Conservation (phyloP, 2,329 filamentous ascomycete genomes). For the Venturia aucupariae region DNA sequence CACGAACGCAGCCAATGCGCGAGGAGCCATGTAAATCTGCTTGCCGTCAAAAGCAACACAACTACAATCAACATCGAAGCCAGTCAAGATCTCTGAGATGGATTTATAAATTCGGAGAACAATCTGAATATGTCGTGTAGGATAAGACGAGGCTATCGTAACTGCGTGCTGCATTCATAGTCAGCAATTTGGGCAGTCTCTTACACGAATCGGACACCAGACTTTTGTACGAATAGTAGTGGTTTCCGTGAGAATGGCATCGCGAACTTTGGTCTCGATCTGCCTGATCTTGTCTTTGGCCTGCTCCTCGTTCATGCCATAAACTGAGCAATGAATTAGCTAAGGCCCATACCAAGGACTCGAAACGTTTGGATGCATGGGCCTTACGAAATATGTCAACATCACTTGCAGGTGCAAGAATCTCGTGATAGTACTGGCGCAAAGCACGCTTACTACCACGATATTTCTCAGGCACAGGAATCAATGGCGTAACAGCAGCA, state of each 20-base stretch:
- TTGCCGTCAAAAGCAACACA: slow-evolving; percentile 72
- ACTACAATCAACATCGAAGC: slow-evolving; percentile 81
- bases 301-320: slow-evolving; percentile 66
- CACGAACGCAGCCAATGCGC: slow-evolving; percentile 68
- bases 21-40: slow-evolving; percentile 69
- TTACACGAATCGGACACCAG: background rate
- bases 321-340: slow-evolving; percentile 36
- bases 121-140: slow-evolving; percentile 75
- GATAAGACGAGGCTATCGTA: slow-evolving; percentile 77
- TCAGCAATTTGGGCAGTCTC: background rate
- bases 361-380: background rate
- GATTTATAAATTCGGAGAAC: slow-evolving; percentile 80
- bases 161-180: slow-evolving; percentile 62
- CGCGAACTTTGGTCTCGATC: slow-evolving; percentile 65
- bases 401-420: slow-evolving; percentile 73
- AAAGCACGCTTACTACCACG: slow-evolving; percentile 32
- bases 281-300: slow-evolving; percentile 76
- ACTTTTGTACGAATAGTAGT: slow-evolving; percentile 74
- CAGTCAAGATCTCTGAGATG: slow-evolving; percentile 73
- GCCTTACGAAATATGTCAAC: slow-evolving; percentile 62
- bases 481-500: slow-evolving; percentile 67
- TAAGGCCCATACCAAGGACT: background rate
- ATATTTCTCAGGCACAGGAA: slow-evolving; percentile 51
- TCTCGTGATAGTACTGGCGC: slow-evolving; percentile 64
- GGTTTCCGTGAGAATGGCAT: slow-evolving; percentile 72